Percentiles rank a stretch among this genome's conserved stretches.
phyloP scores from a whole-genome alignment of 495 filamentous ascomycete species.

The Neurospora sp. region DNA sequence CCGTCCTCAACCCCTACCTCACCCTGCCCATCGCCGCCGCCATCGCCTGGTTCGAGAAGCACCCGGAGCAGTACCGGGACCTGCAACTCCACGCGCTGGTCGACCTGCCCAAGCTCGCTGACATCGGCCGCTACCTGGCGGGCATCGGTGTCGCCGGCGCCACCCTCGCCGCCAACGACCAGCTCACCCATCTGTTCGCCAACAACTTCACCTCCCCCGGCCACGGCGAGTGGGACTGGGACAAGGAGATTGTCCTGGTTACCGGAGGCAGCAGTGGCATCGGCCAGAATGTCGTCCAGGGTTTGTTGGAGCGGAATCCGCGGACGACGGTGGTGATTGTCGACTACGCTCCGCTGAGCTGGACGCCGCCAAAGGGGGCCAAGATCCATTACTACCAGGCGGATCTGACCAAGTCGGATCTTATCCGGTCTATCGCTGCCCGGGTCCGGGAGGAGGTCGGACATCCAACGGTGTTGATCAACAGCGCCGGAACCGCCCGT shows the following conservation, averaged over 20 bases:
- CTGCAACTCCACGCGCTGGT: not conserved
- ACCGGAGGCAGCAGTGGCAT: conserved; percentile 19
- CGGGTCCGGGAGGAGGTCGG: conserved; percentile 14
- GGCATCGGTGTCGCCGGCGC: conserved; percentile 8
- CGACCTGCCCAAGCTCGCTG: conserved; percentile 2
- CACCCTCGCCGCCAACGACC: conserved; percentile 10
- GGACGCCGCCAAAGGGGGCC: conserved; percentile 2
- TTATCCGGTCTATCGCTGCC: conserved; percentile 6
- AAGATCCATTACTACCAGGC: conserved; percentile 18
- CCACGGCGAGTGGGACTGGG: conserved; percentile 16
- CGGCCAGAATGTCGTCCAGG: conserved; percentile 10
- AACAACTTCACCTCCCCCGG: conserved; percentile 18
- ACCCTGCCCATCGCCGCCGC: conserved; percentile 13
- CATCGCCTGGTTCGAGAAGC: conserved; percentile 3
- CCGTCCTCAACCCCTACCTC: conserved; percentile 14
- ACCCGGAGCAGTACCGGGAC: not conserved
- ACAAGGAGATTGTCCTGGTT: conserved; percentile 18
- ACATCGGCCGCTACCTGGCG: not conserved
- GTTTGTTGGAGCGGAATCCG: conserved; percentile 11
- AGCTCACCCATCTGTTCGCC: conserved; percentile 17
- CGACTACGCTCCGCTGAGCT: conserved; percentile 13
- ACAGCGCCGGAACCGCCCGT: conserved; percentile 16
- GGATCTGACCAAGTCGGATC: conserved; percentile 13
- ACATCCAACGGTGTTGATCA: conserved; percentile 19
- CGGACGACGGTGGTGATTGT: conserved; percentile 12